Evolutionary conservation across 108 stramenopile genomes (phyloP), one percentile per base, ranked within the genome.

Genomic region (Fragilaria crotonensis): DNA sequence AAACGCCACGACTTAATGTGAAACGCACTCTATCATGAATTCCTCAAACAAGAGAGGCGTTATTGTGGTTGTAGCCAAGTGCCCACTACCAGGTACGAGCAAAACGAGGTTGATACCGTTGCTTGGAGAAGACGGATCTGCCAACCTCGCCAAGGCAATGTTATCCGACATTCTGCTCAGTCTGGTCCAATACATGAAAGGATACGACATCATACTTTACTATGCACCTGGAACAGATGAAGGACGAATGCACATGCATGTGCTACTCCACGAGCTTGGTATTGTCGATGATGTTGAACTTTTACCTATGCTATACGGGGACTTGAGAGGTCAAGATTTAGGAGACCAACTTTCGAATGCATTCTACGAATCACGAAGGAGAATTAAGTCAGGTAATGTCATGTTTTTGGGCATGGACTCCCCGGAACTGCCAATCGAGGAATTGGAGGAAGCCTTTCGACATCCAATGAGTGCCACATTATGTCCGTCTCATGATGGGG

Each of bases 331-430:
- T 5, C 69, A 82, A 18, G 62, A 75, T 60, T 59, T 90, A 36
- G 85, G 89, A 14, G 53, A 64, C n/a, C 73, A 81, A 57, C 68
- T 91, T 2, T 47, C 66, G 21, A 73, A 86, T 72, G 83, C 81
- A 4, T 49, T 29, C 20, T 69, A 1, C 23, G 33, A 49, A 25
- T 11, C 7, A 23, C 52, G 31, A 56, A 14, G 26, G 30, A 63
- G 20, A 45, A 30, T 47, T 20, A 29, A 36, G 55, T 25, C 3
- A 54, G n/a, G 71, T 11, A 44, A 72, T 19, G 80, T 92, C 21
- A 52, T 85, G 21, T 89, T 92, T 71, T 67, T 92, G 45, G 90
- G 90, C 25, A 92, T 92, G 90, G 90, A 92, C 73, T 64, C 90
- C 9, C 90, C 90, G 1, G 76, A 84, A 27, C 49, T 92, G 9